Evolutionary conservation across 192 early-diverging fungal species (phyloP).

Genomic region (Borealophlyctis nickersoniae): DNA sequence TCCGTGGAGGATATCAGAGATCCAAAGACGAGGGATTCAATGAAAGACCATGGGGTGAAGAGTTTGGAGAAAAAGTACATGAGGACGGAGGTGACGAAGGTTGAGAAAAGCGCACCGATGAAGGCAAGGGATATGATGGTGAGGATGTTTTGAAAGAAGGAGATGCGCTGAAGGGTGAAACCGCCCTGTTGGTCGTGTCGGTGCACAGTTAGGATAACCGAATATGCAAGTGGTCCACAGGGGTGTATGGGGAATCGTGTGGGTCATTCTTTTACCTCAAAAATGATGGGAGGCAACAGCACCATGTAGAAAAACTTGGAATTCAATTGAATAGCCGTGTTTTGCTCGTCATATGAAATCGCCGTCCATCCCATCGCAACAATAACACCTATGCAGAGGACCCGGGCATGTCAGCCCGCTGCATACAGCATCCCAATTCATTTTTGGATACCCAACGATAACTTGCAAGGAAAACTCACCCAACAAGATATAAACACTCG

Average conservation of each 20-base stretch:
- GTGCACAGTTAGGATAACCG: background rate
- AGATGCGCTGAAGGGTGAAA: constrained; percentile 46
- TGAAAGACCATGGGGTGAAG: constrained; percentile 46
- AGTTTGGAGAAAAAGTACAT: constrained; percentile 57
- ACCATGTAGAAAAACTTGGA: constrained; percentile 62
- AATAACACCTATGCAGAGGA: background rate
- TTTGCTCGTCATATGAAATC: constrained; percentile 41
- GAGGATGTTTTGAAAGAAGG: constrained; percentile 54
- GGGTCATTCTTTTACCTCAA: too few species aligned
- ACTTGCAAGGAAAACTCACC: constrained; percentile 29
- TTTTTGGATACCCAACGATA: background rate
- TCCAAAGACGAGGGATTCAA: constrained; percentile 59
- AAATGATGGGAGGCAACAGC: constrained; percentile 60
- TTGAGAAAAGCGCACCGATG: constrained; percentile 55
- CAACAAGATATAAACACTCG: constrained; percentile 50
- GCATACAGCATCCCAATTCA: background rate
- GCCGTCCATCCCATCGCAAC: constrained; percentile 47
- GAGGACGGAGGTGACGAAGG: constrained; percentile 50
- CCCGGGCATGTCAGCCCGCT: background rate
- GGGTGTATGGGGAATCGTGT: too few species aligned
- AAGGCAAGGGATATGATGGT: constrained; percentile 54
- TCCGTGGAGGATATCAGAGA: constrained; percentile 60
- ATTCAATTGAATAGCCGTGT: constrained; percentile 48
- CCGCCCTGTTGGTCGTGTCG: constrained; percentile 38
- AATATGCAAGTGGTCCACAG: too few species aligned